phyloP scores from a whole-genome alignment of 1,284 basidiomycete genomes.

The Pascua guehoae region DNA sequence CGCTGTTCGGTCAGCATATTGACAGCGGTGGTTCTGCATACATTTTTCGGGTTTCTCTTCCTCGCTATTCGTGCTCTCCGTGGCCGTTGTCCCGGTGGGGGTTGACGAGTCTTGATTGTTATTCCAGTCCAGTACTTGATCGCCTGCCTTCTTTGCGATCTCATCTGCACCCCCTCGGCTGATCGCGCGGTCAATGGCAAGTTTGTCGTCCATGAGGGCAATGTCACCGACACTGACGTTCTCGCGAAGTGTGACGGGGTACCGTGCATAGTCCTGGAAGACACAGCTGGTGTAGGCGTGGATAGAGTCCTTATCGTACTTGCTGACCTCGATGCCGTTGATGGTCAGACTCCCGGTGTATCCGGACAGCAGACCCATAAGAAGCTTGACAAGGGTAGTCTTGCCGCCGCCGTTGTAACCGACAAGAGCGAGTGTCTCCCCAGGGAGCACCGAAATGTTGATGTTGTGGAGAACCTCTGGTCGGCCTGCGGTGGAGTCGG shows the following conservation, averaged over 20 bases:
- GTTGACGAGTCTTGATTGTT: no score
- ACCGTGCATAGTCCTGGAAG: slow-evolving; percentile 78
- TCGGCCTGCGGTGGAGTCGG: slow-evolving; percentile 22
- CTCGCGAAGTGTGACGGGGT: slow-evolving; percentile 66
- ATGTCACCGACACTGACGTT: slow-evolving; percentile 76
- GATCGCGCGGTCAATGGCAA: slow-evolving; percentile 60
- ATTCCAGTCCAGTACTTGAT: no score
- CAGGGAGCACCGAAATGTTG: slow-evolving; percentile 53
- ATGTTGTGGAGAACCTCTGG: slow-evolving; percentile 52
- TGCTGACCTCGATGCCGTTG: slow-evolving; percentile 64
- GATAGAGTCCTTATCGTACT: slow-evolving; percentile 61
- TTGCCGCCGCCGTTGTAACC: slow-evolving; percentile 11
- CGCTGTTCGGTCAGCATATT: no score
- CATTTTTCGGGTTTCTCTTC: no score
- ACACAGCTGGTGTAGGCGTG: slow-evolving; percentile 68
- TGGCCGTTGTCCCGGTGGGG: no score
- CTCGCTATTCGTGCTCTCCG: no score
- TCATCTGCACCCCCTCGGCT: slow-evolving; percentile 63
- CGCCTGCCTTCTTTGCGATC: slow-evolving; percentile 22
- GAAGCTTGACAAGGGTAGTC: slow-evolving; percentile 56
- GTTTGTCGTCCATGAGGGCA: slow-evolving; percentile 26
- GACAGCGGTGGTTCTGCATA: no score
- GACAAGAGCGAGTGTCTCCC: slow-evolving; percentile 65
- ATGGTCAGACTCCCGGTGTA: slow-evolving; percentile 38
- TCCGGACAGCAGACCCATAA: slow-evolving; percentile 64